Conservation (phyloP, 2,329 filamentous ascomycete genomes). For the Penicillium nordicum region DNA sequence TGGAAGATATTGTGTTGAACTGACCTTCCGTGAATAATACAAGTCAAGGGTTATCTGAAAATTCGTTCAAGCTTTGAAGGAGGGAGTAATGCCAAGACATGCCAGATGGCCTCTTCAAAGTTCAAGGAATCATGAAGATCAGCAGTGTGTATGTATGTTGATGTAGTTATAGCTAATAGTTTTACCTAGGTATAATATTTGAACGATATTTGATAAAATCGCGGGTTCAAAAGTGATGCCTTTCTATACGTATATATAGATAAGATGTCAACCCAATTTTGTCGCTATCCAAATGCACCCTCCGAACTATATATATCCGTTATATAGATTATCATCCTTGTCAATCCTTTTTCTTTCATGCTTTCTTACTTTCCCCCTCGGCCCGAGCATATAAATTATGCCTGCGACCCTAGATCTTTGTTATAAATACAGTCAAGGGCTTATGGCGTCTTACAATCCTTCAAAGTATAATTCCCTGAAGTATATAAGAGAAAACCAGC, state of each 20-base stretch:
- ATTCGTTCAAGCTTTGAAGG: neutral
- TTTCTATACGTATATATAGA: too few relatives aligned
- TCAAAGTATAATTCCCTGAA: neutral
- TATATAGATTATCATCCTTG: neutral
- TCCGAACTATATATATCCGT: neutral
- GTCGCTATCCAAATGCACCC: neutral
- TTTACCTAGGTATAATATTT: neutral
- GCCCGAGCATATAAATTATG: neutral
- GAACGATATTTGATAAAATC: neutral
- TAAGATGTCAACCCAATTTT: neutral
- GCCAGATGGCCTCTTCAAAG: slow-evolving; percentile 32
- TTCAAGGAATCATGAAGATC: slow-evolving; percentile 16
- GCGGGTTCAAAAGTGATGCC: too few relatives aligned
- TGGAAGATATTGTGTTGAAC: neutral
- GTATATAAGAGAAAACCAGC: neutral
- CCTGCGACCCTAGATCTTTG: too few relatives aligned
- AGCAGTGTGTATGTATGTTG: slow-evolving; percentile 5
- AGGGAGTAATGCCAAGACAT: slow-evolving; percentile 32
- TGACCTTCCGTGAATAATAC: neutral
- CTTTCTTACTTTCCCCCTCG: too few relatives aligned
- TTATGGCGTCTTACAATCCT: neutral
- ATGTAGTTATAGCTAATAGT: neutral
- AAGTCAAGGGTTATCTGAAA: neutral
- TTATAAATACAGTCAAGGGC: neutral
- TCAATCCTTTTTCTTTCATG: too few relatives aligned